Evolutionary conservation across 2,329 filamentous ascomycete species (phyloP).

Genomic region (Calonectria fujianensis): DNA sequence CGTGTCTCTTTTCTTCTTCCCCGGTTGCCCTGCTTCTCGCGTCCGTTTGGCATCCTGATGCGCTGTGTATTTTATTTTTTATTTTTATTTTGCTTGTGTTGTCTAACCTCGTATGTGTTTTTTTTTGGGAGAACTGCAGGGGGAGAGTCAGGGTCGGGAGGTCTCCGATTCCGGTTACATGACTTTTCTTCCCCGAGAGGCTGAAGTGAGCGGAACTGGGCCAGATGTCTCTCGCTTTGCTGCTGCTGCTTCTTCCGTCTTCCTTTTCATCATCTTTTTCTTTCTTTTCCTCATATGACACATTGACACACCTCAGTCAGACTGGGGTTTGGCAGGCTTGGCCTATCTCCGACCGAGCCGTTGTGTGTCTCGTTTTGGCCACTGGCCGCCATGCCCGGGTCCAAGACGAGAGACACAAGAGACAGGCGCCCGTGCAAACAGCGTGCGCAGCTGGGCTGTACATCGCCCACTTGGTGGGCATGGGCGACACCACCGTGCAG

Average conservation of each 20-base stretch:
- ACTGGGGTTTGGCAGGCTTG: constrained; percentile 23
- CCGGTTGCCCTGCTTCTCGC: constrained; percentile 10
- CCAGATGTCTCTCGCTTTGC: constrained; percentile 26
- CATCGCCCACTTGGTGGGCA: constrained; percentile 10
- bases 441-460: constrained; percentile 6
- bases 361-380: constrained; percentile 27
- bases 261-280: constrained; percentile 5
- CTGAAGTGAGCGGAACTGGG: constrained; percentile 11
- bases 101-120: constrained; percentile 21
- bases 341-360: constrained; percentile 25
- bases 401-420: constrained; percentile 28
- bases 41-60: constrained; percentile 21
- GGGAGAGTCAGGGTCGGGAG: constrained; percentile 21
- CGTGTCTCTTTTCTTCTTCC: constrained; percentile 8
- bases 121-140: constrained; percentile 14
- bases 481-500: constrained; percentile 4
- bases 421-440: constrained; percentile 9
- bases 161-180: constrained; percentile 20
- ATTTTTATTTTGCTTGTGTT: neutral
- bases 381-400: constrained; percentile 19
- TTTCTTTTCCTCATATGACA: constrained; percentile 23
- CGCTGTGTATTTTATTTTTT: constrained; percentile 1
- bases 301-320: constrained; percentile 22
- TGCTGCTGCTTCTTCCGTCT: constrained; percentile 23
- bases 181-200: neutral